Base-by-base conservation (phyloP, 2,329 filamentous ascomycete genomes). In the Ophiosphaerella korrae region DNA sequence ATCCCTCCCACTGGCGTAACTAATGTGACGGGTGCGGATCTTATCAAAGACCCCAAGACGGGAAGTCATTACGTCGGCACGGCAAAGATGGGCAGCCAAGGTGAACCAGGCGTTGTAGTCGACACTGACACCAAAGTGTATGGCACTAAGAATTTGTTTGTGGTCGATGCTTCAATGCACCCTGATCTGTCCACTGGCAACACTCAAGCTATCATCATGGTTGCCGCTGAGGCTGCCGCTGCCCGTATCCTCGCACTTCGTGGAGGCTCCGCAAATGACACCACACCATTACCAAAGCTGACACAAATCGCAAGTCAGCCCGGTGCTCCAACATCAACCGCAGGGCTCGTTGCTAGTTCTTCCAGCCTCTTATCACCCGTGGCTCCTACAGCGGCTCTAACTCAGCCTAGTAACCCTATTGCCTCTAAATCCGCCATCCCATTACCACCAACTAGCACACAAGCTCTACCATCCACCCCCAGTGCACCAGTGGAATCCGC, bases 101-200 rank as follows among this genome's bases (percentile, higher is more conserved):
- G 70, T 41, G 66, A 72, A 11, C 68, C 68, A 4, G 72, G 73
- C 32, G 74, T 79, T 1, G 79, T 82, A 6, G 62, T 65, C 36
- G 62, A 65, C 14, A 59, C 53, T 5, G 34, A 65, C 37, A 65
- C 80, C 44, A 75, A 78, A 37, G 80, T 82, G 4, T 66, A 80
- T 63, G 71, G 71, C 2, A 76, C 76, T 1, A 58, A 71, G 39
- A 77, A 77, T 32, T 60, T 79, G 5, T 73, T 77, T 42, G 75
- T 79, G 1, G 77, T 79, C 2, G 77, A 79, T 51, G 76, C 74
- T 1, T 76, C 72, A 0, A 74, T 79, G 21, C 87, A 88, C 74
- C 86, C 87, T 0, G 87, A 87, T 55, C 82, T 88, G 59, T 80
- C 85, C 2, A 85, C 85, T 0, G 84, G 85, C 14, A 90, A 90